Conservation (phyloP, 148 eudicot species). For the Rhododendron williamsianum region DNA sequence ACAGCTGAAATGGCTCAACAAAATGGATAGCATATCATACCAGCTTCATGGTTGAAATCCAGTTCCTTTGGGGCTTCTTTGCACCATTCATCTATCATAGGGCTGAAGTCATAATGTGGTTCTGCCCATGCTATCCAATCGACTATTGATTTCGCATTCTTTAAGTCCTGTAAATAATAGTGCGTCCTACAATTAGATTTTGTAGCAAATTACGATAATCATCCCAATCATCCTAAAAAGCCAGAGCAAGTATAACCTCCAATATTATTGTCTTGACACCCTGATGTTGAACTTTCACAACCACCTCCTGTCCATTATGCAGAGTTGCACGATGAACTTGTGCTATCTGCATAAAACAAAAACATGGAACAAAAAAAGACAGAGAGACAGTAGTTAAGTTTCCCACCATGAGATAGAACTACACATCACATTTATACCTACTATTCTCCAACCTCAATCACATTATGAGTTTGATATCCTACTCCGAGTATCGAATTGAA, state of each 20-base stretch:
- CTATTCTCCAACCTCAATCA: neutral
- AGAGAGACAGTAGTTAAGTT: neutral
- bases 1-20: constrained; percentile 3
- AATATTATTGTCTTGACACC: constrained; percentile 78
- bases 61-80: constrained; percentile 94
- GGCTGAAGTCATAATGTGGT: constrained; percentile 90
- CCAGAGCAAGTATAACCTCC: constrained; percentile 49
- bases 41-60: constrained; percentile 93
- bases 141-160: constrained; percentile 90
- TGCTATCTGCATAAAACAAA: constrained; percentile 63
- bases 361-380: neutral
- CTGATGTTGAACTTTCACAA: constrained; percentile 93
- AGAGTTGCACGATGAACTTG: constrained; percentile 99
- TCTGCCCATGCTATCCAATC: constrained; percentile 99
- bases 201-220: constrained; percentile 7
- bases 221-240: constrained; percentile 12
- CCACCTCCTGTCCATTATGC: constrained; percentile 75
- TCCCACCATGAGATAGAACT: neutral
- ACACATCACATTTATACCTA: neutral
- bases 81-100: constrained; percentile 99
- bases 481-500: neutral
- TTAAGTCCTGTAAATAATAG: constrained; percentile 57
- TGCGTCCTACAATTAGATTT: constrained; percentile 15
- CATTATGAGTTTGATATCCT: neutral
- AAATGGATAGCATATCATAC: constrained; percentile 28